These are phyloP conservation scores for Euryodendron excelsum DNA, from an alignment of 148 eudicot genomes.

Conservation along the genomic window DNA sequence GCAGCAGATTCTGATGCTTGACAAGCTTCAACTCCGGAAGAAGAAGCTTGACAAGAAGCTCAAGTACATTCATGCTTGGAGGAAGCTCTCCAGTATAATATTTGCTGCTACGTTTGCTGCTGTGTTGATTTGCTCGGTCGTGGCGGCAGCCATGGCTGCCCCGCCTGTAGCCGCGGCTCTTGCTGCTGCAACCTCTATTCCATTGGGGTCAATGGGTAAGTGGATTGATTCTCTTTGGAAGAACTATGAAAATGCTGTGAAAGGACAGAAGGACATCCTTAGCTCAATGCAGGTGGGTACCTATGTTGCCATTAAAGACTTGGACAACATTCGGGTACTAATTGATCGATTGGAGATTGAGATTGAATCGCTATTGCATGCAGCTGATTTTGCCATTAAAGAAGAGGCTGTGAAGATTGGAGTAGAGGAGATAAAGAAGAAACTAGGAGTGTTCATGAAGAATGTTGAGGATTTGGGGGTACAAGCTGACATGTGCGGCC, in stretches of 20 bases:
- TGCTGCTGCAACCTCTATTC: conserved; percentile 79
- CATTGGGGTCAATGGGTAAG: conserved; percentile 89
- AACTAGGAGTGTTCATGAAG: conserved; percentile 66
- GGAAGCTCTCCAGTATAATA: conserved; percentile 75
- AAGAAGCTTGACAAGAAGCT: conserved; percentile 91
- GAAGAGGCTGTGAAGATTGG: conserved; percentile 72
- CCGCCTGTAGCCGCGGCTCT: conserved; percentile 88
- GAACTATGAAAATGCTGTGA: conserved; percentile 78
- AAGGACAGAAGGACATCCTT: conserved; percentile 84
- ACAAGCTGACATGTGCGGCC: conserved; percentile 84
- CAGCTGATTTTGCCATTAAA: conserved; percentile 53
- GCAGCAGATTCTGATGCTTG: conserved; percentile 78
- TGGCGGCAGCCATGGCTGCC: conserved; percentile 90
- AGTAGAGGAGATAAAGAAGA: conserved; percentile 75
- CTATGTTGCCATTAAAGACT: conserved; percentile 79
- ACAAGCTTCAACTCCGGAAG: conserved; percentile 65
- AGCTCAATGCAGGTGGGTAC: conserved; percentile 91
- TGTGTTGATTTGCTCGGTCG: conserved; percentile 91
- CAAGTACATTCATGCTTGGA: conserved; percentile 74
- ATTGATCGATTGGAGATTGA: conserved; percentile 70
- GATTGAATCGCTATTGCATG: conserved; percentile 53
- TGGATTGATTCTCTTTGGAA: conserved; percentile 89
- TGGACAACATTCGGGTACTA: conserved; percentile 77
- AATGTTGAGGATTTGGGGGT: conserved; percentile 82
- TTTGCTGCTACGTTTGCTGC: conserved; percentile 89